Evolutionary conservation across 1,284 basidiomycete genomes (phyloP), one percentile per base, ranked within the genome.

Genomic region (Cryptococcus hybrid): DNA sequence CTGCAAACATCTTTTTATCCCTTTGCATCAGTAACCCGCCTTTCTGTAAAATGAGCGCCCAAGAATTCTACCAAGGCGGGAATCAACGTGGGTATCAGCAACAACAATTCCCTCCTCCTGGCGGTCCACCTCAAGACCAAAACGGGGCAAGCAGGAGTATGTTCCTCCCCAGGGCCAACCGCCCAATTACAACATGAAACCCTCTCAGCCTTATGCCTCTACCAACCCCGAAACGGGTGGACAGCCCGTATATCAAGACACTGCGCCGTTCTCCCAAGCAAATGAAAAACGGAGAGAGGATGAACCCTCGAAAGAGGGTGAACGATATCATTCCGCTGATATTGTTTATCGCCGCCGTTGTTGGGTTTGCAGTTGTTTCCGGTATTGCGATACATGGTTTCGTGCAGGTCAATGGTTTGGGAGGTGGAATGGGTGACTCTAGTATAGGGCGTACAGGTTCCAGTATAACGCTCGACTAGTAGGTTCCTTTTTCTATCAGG

Each of bases 281-380:
- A 85, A 67, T 3, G 68, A 73, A 40, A 72, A 60, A 76, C 76
- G 49, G 84, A 12, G 84, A 84, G 42, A 77, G 88, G 42, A 88
- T 90, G 79, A 84, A 83, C 62, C 86, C 76, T 3, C 86, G 85
- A 79, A 87, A 84, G 68, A 81, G 78, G 56, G 76, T 90, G 36
- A 88, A 89, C 60, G 89, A 91, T 72, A 84, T 85, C 3, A 79
- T 88, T 51, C 85, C 89, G 71, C 79, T 90, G 24, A 68, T 88
- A 6, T 71, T 90, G 39, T 91, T 89, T 75, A 75, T 90, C 30
- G 78, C 84, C 1, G 85, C 87, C 78, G 84, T 87, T 50, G 78
- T 84, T 43, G 88, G 87, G 0, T 90, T 85, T 67, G 83, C 82
- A 8, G 85, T 82, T 2, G 67, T 91, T 6, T 87, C 86, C 24